Base-by-base conservation (phyloP, 495 filamentous ascomycete genomes). In the Hypoxylon rickii region DNA sequence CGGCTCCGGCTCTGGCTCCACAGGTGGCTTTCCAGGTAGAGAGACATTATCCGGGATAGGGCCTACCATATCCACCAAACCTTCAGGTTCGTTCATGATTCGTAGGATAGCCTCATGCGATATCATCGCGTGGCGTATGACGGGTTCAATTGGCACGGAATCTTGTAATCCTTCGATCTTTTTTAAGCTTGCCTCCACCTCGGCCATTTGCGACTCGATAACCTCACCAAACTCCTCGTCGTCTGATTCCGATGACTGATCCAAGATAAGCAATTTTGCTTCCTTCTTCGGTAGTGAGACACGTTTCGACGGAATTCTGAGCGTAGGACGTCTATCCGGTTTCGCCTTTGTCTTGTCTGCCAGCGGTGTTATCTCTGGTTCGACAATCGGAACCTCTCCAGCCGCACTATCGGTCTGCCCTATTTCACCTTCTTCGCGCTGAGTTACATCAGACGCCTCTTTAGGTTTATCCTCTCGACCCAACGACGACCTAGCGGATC, bases 181-280 rank as follows among this genome's bases (percentile, higher is more conserved):
- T 39, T 67, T 66, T 18, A 83, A 55, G 19, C 81, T 70, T 1
- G 55, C 57, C 22, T 79, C 71, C 1, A 68, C 53, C 40, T 79
- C 73, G 6, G 60, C 55, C 45, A 80, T 79, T 47, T 77, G 63
- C 2, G 67, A 54, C 40, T 77, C 72, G 34, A 83, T 78, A 24
- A 78, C 76, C 16, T 76, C 74, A 19, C 76, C 78, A 42, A 82
- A 72, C 22, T 80, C 78, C 38, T 81, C 77, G 18, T 79, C 78
- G 12, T 74, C 79, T n/a, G 77, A 80, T 33, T 79, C 77, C 2
- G 75, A 73, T 26, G 64, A 63, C 33, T 73, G 63, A 12, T 74
- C 71, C 0, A 63, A 39, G n/a, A 66, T 61, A 26, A 66, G 47
- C 3, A 58, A 18, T 6, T 54, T 50, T 3, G 44, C 34, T 51